These are phyloP conservation scores for Entelexis paramagnoliae DNA, from an alignment of 1,139 yeast species.

Conservation along the genomic window DNA sequence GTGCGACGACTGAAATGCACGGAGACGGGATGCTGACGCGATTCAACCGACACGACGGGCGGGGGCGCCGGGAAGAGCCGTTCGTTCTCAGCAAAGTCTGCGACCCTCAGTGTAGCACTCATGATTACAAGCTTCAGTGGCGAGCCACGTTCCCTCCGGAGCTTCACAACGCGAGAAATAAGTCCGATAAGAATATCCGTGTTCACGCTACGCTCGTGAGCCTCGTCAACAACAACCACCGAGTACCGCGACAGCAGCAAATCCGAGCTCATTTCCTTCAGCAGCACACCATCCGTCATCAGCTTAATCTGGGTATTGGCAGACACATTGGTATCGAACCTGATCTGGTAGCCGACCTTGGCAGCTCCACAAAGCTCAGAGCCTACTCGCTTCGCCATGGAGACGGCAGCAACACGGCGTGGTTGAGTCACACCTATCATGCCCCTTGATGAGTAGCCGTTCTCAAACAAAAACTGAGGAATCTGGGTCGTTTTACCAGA, in stretches of 20 bases:
- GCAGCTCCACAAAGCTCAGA: conserved; percentile 63
- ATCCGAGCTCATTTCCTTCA: conserved; percentile 87
- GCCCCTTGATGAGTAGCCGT: conserved; percentile 70
- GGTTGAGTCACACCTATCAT: conserved; percentile 97
- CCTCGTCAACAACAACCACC: conserved; percentile 85
- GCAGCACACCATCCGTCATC: conserved; percentile 96
- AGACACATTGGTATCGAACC: conserved; percentile 72
- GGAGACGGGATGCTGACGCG: conserved; percentile 91
- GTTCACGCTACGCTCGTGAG: conserved; percentile 91
- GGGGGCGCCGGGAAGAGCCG: conserved; percentile 67
- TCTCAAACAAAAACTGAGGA: conserved; percentile 84
- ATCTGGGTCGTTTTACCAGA: conserved; percentile 97
- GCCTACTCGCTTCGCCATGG: conserved; percentile 87
- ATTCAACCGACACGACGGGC: conserved; percentile 82
- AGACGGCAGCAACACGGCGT: conserved; percentile 95
- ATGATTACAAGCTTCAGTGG: conserved; percentile 54
- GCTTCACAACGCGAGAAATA: conserved; percentile 72
- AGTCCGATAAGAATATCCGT: conserved; percentile 94
- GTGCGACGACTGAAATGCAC: conserved; percentile 82
- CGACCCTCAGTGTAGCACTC: conserved; percentile 93
- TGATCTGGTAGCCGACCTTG: conserved; percentile 78
- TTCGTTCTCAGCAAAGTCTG: conserved; percentile 80
- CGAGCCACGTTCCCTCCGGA: conserved; percentile 49
- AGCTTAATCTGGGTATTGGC: conserved; percentile 74
- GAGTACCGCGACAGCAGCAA: conserved; percentile 73